Evolutionary conservation across 345 rosid genomes (phyloP), one percentile per base, ranked within the genome.

Genomic region (Acer campestre): DNA sequence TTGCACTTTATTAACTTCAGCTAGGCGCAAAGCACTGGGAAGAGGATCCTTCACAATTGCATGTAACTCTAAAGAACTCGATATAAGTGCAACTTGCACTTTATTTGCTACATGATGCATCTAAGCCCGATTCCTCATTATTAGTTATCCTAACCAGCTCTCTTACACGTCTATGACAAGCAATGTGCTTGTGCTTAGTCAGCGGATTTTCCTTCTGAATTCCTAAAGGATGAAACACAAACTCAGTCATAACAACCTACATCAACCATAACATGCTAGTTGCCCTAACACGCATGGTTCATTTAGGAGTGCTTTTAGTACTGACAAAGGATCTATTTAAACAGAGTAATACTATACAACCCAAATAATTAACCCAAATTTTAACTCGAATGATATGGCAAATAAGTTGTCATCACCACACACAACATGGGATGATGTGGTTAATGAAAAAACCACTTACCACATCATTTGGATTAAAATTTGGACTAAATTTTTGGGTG

Each of bases 41-140:
- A 88, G 91, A 53, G 91, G 92, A 71, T 90, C 94, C 5, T 69
- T 82, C 14, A 88, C 88, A 25, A 71, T 29, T 0, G 84, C 80
- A 79, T 51, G 83, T 66, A 91, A 76, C 77, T 86, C 96, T 74
- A 51, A 53, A 25, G 70, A 58, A 73, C 89, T 90, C 16, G 75
- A 38, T 46, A 78, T 82, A 12, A 88, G 91, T 1, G 86, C 86
- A 62, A 78, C 89, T 77, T 74, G 82, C 29, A 78, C 82, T 84
- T 61, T 79, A 13, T 64, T 70, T 44, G n/a, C 61, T 20, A 48
- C 70, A 22, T 4, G 77, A 56, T 1, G 48, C 70, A 12, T 27
- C 75, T 7, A 4, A 17, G 55, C 59, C 78, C 6, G 49, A 17
- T 20, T 78, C 85, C 77, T 75, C 80, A 16, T 63, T n/a, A 65